These are phyloP conservation scores for Domatiomyces globalis DNA, from an alignment of 2,329 filamentous ascomycete genomes.

Conservation along the genomic window DNA sequence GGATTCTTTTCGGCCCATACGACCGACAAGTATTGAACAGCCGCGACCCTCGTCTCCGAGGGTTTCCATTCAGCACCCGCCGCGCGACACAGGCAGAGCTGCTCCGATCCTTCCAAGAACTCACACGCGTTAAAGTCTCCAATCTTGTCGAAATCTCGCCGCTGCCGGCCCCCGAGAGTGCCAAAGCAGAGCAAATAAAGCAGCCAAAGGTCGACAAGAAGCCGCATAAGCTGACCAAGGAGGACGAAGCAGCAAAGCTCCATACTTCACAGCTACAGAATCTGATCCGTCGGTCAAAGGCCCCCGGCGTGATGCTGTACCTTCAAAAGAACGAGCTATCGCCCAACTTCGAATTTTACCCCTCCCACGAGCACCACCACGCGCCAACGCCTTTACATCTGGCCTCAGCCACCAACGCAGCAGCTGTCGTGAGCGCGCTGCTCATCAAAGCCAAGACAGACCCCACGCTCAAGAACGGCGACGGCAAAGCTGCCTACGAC, in stretches of 20 bases:
- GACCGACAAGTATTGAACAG: constrained; percentile 70
- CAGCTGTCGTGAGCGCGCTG: constrained; percentile 63
- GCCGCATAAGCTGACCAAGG: constrained; percentile 57
- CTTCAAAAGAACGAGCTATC: constrained; percentile 60
- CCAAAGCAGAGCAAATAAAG: constrained; percentile 4
- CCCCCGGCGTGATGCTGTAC: constrained; percentile 74
- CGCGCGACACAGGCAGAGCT: constrained; percentile 87
- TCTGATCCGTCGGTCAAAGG: constrained; percentile 75
- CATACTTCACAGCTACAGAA: constrained; percentile 85
- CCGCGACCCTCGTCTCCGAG: constrained; percentile 66
- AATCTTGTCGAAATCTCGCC: constrained; percentile 40
- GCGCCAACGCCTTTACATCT: constrained; percentile 74
- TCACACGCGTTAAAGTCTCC: constrained; percentile 76
- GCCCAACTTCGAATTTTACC: constrained; percentile 61
- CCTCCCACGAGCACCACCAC: constrained; percentile 52
- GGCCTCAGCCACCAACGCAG: constrained; percentile 65
- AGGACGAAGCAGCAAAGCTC: constrained; percentile 66
- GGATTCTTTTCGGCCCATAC: constrained; percentile 81
- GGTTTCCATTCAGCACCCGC: constrained; percentile 86
- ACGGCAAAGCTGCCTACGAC: constrained; percentile 77
- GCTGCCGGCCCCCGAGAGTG: constrained; percentile 24
- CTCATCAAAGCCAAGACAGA: constrained; percentile 61
- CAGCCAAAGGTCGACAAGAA: constrained; percentile 10
- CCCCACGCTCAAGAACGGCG: constrained; percentile 53
- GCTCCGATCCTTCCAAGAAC: constrained; percentile 84